Evolutionary conservation across 2,329 filamentous ascomycete genomes (phyloP).

Genomic region (Ceratocystiopsis brevicomis): DNA sequence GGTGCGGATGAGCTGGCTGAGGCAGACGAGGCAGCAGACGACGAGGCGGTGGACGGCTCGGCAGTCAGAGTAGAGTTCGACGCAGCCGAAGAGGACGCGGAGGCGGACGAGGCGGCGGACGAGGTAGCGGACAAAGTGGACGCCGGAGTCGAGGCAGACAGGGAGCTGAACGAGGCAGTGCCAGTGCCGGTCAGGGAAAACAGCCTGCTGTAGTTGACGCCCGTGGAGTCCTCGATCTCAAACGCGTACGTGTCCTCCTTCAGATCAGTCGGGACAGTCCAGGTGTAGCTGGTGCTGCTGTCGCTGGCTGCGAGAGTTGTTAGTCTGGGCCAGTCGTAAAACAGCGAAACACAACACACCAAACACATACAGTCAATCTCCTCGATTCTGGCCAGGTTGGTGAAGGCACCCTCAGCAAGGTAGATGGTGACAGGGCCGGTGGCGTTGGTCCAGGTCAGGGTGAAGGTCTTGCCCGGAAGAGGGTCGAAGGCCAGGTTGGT

Average conservation of each 20-base stretch:
- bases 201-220: conserved; percentile 25
- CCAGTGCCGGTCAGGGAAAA: conserved; percentile 16
- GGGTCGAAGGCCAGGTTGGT: conserved; percentile 16
- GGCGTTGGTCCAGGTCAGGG: conserved; percentile 23
- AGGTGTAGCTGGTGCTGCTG: conserved; percentile 19
- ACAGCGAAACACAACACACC: not conserved
- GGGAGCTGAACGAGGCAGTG: conserved; percentile 7
- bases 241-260: conserved; percentile 25
- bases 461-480: conserved; percentile 21
- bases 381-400: conserved; percentile 18
- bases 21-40: not conserved
- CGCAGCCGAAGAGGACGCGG: conserved; percentile 1
- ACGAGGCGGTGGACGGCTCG: not conserved
- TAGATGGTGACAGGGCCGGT: conserved; percentile 23
- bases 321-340: not conserved
- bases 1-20: not conserved
- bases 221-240: conserved; percentile 21
- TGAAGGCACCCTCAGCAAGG: conserved; percentile 20
- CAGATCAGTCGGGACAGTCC: conserved; percentile 19
- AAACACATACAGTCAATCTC: conserved; percentile 19
- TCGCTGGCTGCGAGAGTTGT: conserved; percentile 14
- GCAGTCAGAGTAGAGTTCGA: not conserved
- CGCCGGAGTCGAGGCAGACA: conserved; percentile 8
- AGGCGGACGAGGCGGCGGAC: not conserved
- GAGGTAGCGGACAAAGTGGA: conserved; percentile 7